These are phyloP conservation scores for Casuarina cunninghamiana DNA, from an alignment of 306 rosid species.

Conservation along the genomic window DNA sequence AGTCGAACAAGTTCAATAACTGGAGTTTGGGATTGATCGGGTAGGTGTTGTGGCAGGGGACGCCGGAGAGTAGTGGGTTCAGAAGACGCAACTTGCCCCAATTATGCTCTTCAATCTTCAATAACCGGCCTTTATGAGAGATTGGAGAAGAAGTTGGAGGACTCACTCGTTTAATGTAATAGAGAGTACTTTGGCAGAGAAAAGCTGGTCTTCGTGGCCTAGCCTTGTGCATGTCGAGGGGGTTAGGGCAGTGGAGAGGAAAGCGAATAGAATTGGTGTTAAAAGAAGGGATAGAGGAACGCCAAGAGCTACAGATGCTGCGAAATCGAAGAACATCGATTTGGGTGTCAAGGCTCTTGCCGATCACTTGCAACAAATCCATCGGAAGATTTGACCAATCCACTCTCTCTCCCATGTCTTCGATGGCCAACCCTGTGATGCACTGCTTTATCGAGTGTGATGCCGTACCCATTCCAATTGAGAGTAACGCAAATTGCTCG, in stretches of 20 bases:
- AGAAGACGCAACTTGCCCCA: constrained; percentile 26
- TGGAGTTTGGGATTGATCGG: constrained; percentile 3
- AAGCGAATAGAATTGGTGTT: not conserved
- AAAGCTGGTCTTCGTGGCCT: not conserved
- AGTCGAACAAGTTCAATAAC: constrained; percentile 32
- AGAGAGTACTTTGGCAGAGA: constrained; percentile 32
- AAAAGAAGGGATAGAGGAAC: constrained; percentile 28
- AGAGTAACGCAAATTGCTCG: too few species aligned
- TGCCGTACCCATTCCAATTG: too few species aligned
- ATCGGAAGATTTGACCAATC: constrained; percentile 37
- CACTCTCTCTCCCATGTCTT: not conserved
- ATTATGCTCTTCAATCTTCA: constrained; percentile 37
- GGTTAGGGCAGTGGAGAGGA: constrained; percentile 24
- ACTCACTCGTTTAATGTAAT: constrained; percentile 27
- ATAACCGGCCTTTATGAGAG: constrained; percentile 32
- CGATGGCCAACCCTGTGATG: too few species aligned
- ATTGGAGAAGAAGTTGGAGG: constrained; percentile 9
- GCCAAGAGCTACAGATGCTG: constrained; percentile 45
- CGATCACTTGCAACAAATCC: constrained; percentile 34
- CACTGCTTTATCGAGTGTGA: too few species aligned
- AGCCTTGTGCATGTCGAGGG: not conserved
- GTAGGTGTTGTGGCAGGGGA: not conserved
- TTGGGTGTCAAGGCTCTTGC: constrained; percentile 15
- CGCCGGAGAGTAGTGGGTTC: constrained; percentile 35
- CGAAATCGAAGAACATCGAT: constrained; percentile 45